Base-by-base conservation (phyloP, 2,329 filamentous ascomycete species). In the Diaporthe vexans region DNA sequence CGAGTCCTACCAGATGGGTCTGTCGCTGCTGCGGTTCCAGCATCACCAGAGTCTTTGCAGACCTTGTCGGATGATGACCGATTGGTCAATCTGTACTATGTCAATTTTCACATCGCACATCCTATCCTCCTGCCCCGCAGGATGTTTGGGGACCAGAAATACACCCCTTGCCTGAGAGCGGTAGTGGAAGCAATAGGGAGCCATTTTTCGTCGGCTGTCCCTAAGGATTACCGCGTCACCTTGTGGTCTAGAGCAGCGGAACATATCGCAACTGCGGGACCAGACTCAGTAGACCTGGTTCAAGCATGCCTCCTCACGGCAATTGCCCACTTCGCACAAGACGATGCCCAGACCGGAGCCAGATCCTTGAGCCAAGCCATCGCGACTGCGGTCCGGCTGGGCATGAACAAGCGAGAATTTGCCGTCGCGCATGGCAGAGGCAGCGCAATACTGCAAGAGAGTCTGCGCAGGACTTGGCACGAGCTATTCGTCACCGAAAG, bases 401-500 rank as follows among this genome's bases (percentile, higher is more conserved):
- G 56, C 19, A 58, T 58, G 56, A 11, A 58, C 6, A 37, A 17
- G 33, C 56, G 56, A 4, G 56, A 58, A 11, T 58, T 58, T 21
- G 56, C 56, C 33, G 7, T 58, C 13, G 17, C 56, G 15, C 6
- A n/a, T 24, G 56, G 56, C 33, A 35, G 9, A 58, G 7, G 21
- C 1, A 11, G 33, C 35, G 29, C 56, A 5, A 24, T 37, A 6
- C 2, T 37, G 29, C 56, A 58, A 35, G 56, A 58, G 35, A 58
- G 56, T 37, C 56, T 58, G 3, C 56, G 56, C 33, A 58, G 56
- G 33, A 58, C 56, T n/a, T 58, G 56, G 56, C 15, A 58, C 56
- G 56, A 58, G 33, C 56, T 58, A 3, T 58, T n/a, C 21, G 13
- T 58, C 29, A 58, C 56, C 8, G 56, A 58, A 15, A 58, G 19